Conservation (phyloP, 257 asterid species). For the Salvia miltiorrhiza region DNA sequence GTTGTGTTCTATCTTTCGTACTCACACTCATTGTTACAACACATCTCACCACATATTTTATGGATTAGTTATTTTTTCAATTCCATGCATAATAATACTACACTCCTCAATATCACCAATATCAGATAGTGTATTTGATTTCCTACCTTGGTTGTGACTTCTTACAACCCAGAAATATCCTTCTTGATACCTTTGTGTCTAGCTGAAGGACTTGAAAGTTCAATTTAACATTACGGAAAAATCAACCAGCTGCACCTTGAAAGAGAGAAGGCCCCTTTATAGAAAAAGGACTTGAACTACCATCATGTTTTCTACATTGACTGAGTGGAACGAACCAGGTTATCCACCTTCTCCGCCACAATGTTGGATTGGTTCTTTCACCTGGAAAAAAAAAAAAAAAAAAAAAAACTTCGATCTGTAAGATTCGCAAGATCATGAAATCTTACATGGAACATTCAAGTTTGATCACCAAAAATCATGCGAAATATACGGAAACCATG, state of each 20-base stretch:
- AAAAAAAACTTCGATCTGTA: no score
- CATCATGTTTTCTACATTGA: constrained; percentile 17
- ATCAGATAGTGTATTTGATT: constrained; percentile 37
- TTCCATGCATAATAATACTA: not conserved
- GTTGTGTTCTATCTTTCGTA: no score
- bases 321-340: no score
- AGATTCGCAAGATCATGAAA: no score
- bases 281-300: constrained; percentile 4
- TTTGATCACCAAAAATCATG: no score
- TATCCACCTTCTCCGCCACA: constrained; percentile 14
- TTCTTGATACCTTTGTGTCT: no score
- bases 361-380: constrained; percentile 16
- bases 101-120: constrained; percentile 60
- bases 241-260: not conserved
- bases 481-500: no score
- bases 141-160: constrained; percentile 11
- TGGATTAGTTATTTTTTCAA: no score
- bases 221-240: not conserved
- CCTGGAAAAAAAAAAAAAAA: constrained; percentile 20
- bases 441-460: no score
- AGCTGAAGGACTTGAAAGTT: constrained; percentile 31
- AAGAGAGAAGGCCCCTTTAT: not conserved
- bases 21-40: no score
- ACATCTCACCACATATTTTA: no score
- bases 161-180: constrained; percentile 10